phyloP scores from a whole-genome alignment of 306 rosid species.

The Gleditsia sinensis region DNA sequence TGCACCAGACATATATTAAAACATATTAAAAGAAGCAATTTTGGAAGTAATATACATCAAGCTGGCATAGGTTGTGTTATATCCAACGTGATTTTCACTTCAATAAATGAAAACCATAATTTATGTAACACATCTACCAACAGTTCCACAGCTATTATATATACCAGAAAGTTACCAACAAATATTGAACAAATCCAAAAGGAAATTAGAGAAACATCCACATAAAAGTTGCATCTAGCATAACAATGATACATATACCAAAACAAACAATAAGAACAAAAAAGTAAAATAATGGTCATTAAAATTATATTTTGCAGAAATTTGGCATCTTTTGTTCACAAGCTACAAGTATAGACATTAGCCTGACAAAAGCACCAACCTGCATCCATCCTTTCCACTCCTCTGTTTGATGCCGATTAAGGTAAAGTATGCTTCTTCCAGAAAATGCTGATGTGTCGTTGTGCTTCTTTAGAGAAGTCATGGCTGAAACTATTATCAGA shows the following conservation, averaged over 20 bases:
- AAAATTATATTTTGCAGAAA: not conserved
- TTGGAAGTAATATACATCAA: constrained; percentile 25
- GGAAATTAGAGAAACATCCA: constrained; percentile 6
- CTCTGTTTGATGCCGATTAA: constrained; percentile 96
- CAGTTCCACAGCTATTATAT: constrained; percentile 25
- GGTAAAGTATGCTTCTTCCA: constrained; percentile 79
- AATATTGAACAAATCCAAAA: not conserved
- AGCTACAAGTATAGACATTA: constrained; percentile 20
- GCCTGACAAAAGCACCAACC: constrained; percentile 54
- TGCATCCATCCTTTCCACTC: constrained; percentile 99
- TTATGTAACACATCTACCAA: constrained; percentile 22
- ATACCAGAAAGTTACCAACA: not conserved
- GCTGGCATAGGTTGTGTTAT: not conserved
- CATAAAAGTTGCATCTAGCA: not conserved
- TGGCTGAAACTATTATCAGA: constrained; percentile 84
- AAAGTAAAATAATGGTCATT: not conserved
- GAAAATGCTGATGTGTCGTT: constrained; percentile 73
- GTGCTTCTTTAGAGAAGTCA: constrained; percentile 94
- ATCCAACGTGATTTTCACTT: constrained; percentile 18
- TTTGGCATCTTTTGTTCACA: not conserved
- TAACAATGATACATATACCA: not conserved
- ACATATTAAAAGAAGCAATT: not conserved
- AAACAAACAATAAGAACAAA: constrained; percentile 18
- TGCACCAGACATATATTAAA: constrained; percentile 5
- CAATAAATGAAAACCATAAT: constrained; percentile 21